These are phyloP conservation scores for Blastomyces silverae DNA, from an alignment of 2,329 filamentous ascomycete genomes.

Conservation along the genomic window DNA sequence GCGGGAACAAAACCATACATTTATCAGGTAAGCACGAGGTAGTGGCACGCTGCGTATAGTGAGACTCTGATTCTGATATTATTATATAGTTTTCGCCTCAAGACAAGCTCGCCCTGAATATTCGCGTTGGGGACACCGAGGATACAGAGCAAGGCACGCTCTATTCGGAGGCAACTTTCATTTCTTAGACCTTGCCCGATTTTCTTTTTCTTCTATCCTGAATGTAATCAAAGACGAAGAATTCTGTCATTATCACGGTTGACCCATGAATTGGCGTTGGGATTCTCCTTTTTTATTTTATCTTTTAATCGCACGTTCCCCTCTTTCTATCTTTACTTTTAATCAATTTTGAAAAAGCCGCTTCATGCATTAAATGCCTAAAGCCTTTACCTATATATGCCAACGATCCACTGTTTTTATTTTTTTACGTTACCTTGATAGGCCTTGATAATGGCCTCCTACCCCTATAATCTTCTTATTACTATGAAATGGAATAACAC, in stretches of 20 bases:
- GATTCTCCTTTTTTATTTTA: conserved; percentile 12
- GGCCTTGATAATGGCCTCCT: background rate
- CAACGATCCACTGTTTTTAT: background rate
- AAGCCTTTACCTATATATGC: background rate
- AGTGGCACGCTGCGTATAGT: background rate
- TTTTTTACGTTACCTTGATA: background rate
- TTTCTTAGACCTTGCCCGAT: conserved; percentile 49
- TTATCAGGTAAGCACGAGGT: conserved; percentile 63
- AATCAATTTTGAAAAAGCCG: background rate
- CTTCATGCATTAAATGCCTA: conserved; percentile 8
- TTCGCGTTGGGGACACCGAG: conserved; percentile 78
- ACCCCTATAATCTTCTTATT: conserved; percentile 2
- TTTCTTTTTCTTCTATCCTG: background rate
- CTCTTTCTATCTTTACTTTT: background rate
- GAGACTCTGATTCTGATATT: conserved; percentile 23
- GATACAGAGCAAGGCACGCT: conserved; percentile 68
- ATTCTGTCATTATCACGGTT: conserved; percentile 23
- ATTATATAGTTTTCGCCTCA: conserved; percentile 59
- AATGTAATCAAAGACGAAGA: conserved; percentile 25
- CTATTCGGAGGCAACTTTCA: conserved; percentile 94
- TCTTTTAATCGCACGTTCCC: background rate
- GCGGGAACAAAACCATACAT: conserved; percentile 95
- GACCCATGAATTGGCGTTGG: conserved; percentile 23
- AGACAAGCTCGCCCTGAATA: conserved; percentile 63
- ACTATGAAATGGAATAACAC: conserved; percentile 6